Conservation (phyloP, 202 grass and related monocot genomes). For the Tripidium arundinaceum region DNA sequence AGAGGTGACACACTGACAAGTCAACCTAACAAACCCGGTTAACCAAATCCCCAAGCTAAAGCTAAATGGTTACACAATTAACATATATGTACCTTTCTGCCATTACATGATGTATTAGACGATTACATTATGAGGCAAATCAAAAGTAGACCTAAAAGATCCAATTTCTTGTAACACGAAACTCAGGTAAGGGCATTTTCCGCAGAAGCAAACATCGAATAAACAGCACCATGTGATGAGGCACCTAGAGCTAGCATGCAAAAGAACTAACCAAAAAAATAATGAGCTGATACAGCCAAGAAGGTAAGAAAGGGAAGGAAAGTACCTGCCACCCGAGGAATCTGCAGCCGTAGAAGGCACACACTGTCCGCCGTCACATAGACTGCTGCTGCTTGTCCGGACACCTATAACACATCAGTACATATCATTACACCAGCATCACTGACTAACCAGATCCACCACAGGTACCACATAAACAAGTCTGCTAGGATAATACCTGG, state of each 20-base stretch:
- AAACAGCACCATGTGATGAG: not conserved
- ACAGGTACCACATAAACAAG: no score
- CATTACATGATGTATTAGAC: not conserved
- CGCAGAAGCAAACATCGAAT: not conserved
- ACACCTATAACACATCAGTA: no score
- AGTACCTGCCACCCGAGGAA: no score
- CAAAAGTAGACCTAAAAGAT: not conserved
- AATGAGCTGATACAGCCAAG: no score
- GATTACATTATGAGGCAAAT: not conserved
- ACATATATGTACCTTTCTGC: not conserved
- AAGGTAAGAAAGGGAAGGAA: no score
- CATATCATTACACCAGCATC: no score
- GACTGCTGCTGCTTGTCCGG: no score
- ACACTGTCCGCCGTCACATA: no score
- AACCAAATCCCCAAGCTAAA: not conserved
- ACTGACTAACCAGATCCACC: no score
- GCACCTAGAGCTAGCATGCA: not conserved
- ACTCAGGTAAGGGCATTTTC: not conserved
- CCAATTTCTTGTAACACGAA: not conserved
- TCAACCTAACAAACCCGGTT: not conserved
- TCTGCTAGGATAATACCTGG: no score
- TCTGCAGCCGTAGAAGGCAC: no score
- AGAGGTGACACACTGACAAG: not conserved
- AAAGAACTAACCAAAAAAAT: no score
- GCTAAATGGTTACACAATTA: not conserved